These are phyloP conservation scores for Leucocoprinus leucothites DNA, from an alignment of 768 basidiomycete species.

Conservation along the genomic window DNA sequence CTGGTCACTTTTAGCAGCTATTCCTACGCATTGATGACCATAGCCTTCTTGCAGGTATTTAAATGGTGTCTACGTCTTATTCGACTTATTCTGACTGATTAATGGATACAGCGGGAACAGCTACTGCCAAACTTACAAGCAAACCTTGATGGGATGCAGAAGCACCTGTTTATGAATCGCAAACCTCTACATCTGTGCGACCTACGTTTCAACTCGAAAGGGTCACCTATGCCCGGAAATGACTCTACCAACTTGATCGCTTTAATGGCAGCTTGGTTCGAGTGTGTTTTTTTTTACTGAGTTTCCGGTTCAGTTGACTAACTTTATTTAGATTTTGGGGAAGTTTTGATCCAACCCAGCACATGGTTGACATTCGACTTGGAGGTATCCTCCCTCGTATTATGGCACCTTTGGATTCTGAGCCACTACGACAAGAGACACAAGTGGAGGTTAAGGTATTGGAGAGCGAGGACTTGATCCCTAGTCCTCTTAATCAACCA, in stretches of 20 bases:
- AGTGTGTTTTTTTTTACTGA: slow-evolving; percentile 25
- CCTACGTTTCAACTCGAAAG: slow-evolving; percentile 4
- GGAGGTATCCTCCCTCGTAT: slow-evolving; percentile 33
- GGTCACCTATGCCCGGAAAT: background rate
- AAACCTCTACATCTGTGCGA: slow-evolving; percentile 3
- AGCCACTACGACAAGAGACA: background rate
- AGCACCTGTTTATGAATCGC: slow-evolving; percentile 9
- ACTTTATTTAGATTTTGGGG: slow-evolving; percentile 42
- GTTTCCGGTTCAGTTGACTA: slow-evolving; percentile 1
- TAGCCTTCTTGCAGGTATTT: slow-evolving; percentile 55
- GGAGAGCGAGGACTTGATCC: too few species aligned
- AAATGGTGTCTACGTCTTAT: background rate
- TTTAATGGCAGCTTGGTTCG: slow-evolving; percentile 38
- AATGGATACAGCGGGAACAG: slow-evolving; percentile 32
- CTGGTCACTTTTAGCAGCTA: slow-evolving; percentile 57
- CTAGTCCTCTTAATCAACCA: too few species aligned
- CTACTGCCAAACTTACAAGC: slow-evolving; percentile 53
- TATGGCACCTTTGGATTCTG: background rate
- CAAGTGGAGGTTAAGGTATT: too few species aligned
- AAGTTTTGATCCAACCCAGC: slow-evolving; percentile 29
- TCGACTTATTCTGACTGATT: background rate
- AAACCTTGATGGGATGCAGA: slow-evolving; percentile 17
- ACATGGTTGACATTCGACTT: slow-evolving; percentile 34
- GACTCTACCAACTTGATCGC: slow-evolving; percentile 4
- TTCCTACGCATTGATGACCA: slow-evolving; percentile 56